Evolutionary conservation across 2,329 filamentous ascomycete genomes (phyloP).

Genomic region (Trichophyton schoenleinii): DNA sequence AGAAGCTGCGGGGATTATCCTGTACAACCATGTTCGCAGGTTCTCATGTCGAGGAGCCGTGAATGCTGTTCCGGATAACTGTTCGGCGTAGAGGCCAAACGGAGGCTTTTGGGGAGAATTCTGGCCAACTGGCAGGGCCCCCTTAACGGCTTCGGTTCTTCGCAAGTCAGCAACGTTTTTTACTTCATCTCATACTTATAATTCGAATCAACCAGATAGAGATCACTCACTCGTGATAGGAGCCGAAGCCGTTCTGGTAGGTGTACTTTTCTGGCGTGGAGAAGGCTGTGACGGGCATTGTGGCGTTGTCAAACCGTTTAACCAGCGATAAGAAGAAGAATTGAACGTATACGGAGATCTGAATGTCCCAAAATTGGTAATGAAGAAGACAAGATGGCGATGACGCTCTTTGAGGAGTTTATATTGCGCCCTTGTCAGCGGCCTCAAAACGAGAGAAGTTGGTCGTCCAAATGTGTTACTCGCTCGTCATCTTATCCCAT

Average conservation of each 20-base stretch:
- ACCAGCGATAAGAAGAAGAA: not conserved
- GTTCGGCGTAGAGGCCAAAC: conserved; percentile 70
- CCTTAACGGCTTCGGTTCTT: conserved; percentile 64
- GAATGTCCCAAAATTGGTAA: not conserved
- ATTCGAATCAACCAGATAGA: not conserved
- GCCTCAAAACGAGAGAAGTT: too few species aligned
- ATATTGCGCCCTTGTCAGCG: too few species aligned
- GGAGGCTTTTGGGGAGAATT: conserved; percentile 75
- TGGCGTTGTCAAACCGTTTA: conserved; percentile 8
- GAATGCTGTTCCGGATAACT: conserved; percentile 60
- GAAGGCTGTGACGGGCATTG: conserved; percentile 55
- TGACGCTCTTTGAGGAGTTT: not conserved
- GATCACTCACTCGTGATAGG: conserved; percentile 58
- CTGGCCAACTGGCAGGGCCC: conserved; percentile 58
- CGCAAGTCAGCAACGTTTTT: not conserved
- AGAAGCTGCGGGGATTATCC: conserved; percentile 52
- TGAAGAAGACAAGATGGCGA: not conserved
- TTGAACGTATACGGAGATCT: not conserved
- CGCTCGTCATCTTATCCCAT: not conserved
- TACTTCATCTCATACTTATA: not conserved
- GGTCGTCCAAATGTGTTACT: too few species aligned
- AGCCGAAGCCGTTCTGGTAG: conserved; percentile 68
- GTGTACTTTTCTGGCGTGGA: conserved; percentile 54
- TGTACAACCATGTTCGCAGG: conserved; percentile 61
- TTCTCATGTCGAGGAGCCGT: conserved; percentile 57